Conservation (phyloP, 179 eudicot species). For the Beta macrorhiza region DNA sequence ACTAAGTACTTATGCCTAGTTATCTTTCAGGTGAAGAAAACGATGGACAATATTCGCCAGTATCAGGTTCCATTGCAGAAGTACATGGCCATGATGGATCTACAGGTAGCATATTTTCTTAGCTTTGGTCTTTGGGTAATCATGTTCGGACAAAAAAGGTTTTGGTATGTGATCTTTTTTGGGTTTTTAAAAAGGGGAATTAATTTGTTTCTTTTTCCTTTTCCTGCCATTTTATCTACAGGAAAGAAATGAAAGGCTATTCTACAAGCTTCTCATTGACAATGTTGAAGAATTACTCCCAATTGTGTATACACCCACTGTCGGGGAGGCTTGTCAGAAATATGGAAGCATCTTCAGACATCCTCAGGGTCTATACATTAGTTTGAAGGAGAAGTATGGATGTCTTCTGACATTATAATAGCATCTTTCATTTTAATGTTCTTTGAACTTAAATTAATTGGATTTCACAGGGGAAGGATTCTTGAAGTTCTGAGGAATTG, state of each 20-base stretch:
- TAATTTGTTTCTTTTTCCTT: neutral
- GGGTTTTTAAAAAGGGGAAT: neutral
- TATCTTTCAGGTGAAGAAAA: slow-evolving; percentile 66
- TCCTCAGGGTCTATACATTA: slow-evolving; percentile 90
- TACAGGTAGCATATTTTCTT: slow-evolving; percentile 50
- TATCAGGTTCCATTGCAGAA: slow-evolving; percentile 86
- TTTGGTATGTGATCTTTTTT: neutral
- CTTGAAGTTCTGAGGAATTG: slow-evolving; percentile 87
- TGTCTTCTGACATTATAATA: neutral
- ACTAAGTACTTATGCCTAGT: neutral
- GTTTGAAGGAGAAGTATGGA: slow-evolving; percentile 87
- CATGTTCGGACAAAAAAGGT: neutral
- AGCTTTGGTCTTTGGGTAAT: neutral
- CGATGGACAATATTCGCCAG: slow-evolving; percentile 64
- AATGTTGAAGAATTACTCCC: slow-evolving; percentile 96
- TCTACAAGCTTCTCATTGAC: slow-evolving; percentile 94
- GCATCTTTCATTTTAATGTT: neutral
- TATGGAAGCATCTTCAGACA: slow-evolving; percentile 85
- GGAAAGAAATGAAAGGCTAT: slow-evolving; percentile 92
- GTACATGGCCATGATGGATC: slow-evolving; percentile 88
- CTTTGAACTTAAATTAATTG: neutral
- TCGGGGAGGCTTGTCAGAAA: slow-evolving; percentile 98
- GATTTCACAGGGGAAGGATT: slow-evolving; percentile 66
- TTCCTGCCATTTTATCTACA: slow-evolving; percentile 24
- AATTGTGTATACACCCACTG: slow-evolving; percentile 89